Percentiles rank a stretch among this genome's conserved stretches.
These are phyloP conservation scores for Raffaelea deltoideospora DNA, from an alignment of 2,329 filamentous ascomycete genomes.

Conservation along the genomic window DNA sequence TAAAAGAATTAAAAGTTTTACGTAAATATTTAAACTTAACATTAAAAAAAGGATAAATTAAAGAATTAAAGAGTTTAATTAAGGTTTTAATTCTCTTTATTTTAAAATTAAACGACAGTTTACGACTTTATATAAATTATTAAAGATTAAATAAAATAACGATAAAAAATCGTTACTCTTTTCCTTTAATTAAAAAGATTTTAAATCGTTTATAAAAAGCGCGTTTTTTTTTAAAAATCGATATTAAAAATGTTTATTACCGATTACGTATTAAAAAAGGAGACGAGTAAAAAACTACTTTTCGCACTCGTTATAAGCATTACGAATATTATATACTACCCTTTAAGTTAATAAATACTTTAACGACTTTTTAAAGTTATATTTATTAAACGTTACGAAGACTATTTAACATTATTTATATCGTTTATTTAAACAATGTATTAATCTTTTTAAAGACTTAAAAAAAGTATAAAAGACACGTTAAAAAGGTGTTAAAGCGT, in stretches of 20 bases:
- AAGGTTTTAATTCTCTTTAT: conserved; percentile 4
- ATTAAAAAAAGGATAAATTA: not conserved
- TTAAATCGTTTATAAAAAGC: not conserved
- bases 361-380: not conserved
- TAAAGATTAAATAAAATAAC: not conserved
- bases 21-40: not conserved
- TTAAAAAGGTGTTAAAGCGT: not conserved
- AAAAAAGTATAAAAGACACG: not conserved
- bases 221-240: not conserved
- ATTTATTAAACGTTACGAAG: not conserved
- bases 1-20: not conserved
- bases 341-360: not conserved
- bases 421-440: not conserved
- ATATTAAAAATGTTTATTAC: not conserved
- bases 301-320: conserved; percentile 8
- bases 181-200: not conserved
- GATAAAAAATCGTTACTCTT: not conserved
- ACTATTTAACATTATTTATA: not conserved
- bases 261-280: not conserved
- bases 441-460: not conserved
- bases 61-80: not conserved
- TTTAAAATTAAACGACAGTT: not conserved
- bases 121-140: not conserved
- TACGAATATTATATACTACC: not conserved
- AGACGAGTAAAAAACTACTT: conserved; percentile 6